Percentiles rank a stretch among this genome's conserved stretches.
Conservation (phyloP, 768 basidiomycete species). For the Agrocybe pediades region DNA sequence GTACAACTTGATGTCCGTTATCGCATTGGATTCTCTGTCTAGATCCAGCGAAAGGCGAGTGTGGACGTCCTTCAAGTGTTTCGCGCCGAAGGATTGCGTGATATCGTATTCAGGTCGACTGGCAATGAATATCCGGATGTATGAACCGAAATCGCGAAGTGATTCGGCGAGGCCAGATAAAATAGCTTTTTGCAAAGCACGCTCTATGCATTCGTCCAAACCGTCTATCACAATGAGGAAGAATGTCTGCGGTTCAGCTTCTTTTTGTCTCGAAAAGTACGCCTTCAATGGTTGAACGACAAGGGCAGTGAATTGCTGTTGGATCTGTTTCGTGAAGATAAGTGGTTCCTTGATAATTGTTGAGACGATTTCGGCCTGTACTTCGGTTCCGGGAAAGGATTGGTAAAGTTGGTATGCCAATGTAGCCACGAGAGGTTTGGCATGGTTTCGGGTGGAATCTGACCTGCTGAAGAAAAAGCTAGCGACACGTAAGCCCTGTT, state of each 20-base stretch:
- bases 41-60: slow-evolving; percentile 1
- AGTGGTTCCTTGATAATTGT: not conserved
- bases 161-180: not conserved
- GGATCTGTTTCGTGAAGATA: not conserved
- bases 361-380: not conserved
- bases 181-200: not conserved
- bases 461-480: not conserved
- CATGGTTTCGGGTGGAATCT: not conserved
- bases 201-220: not conserved
- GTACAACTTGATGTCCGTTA: not conserved
- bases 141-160: not conserved
- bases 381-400: not conserved
- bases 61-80: not conserved
- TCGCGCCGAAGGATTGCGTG: slow-evolving; percentile 3
- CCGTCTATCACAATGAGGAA: not conserved
- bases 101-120: slow-evolving; percentile 10
- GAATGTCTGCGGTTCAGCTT: not conserved
- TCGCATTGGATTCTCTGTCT: slow-evolving; percentile 3
- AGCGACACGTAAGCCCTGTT: not conserved
- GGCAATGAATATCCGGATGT: not conserved
- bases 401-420: not conserved
- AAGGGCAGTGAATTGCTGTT: not conserved
- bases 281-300: not conserved
- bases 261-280: not conserved
- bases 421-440: not conserved